phyloP scores from a whole-genome alignment of 495 filamentous ascomycete species.

The Venustampulla echinocandica region DNA sequence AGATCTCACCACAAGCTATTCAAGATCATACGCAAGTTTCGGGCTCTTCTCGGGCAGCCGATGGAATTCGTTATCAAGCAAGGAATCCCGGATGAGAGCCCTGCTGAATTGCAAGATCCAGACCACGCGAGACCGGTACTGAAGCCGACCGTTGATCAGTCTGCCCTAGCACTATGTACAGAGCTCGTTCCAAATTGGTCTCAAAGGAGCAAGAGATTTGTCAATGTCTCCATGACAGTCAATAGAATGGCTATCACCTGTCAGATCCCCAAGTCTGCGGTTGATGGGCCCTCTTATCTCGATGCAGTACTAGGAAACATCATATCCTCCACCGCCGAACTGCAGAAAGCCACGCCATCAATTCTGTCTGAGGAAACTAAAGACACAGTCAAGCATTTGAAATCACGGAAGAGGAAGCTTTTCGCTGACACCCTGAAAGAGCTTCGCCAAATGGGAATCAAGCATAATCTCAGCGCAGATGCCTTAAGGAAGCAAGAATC shows the following conservation, averaged over 20 bases:
- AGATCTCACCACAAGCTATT: constrained; percentile 88
- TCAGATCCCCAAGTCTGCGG: constrained; percentile 37
- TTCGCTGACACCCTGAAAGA: constrained; percentile 78
- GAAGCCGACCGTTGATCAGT: constrained; percentile 28
- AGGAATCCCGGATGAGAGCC: constrained; percentile 50
- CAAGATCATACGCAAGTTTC: constrained; percentile 82
- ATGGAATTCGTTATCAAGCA: constrained; percentile 54
- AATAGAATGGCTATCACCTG: constrained; percentile 52
- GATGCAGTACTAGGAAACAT: constrained; percentile 59
- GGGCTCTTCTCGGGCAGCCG: constrained; percentile 62
- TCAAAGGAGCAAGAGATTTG: constrained; percentile 56
- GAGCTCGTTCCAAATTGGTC: constrained; percentile 44
- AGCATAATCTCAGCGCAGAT: constrained; percentile 62
- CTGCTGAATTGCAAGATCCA: constrained; percentile 9
- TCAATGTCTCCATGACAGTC: constrained; percentile 56
- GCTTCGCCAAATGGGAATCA: constrained; percentile 80
- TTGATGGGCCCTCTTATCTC: constrained; percentile 52
- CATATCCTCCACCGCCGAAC: constrained; percentile 54
- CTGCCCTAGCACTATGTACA: constrained; percentile 44
- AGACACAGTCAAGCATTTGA: constrained; percentile 71
- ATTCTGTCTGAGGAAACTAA: constrained; percentile 75
- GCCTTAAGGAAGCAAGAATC: constrained; percentile 63
- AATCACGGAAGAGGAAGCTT: constrained; percentile 80
- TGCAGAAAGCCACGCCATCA: constrained; percentile 73
- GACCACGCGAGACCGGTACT: constrained; percentile 16